These are phyloP conservation scores for Schizophyllum commune DNA, from an alignment of 1,284 basidiomycete genomes.

Conservation along the genomic window DNA sequence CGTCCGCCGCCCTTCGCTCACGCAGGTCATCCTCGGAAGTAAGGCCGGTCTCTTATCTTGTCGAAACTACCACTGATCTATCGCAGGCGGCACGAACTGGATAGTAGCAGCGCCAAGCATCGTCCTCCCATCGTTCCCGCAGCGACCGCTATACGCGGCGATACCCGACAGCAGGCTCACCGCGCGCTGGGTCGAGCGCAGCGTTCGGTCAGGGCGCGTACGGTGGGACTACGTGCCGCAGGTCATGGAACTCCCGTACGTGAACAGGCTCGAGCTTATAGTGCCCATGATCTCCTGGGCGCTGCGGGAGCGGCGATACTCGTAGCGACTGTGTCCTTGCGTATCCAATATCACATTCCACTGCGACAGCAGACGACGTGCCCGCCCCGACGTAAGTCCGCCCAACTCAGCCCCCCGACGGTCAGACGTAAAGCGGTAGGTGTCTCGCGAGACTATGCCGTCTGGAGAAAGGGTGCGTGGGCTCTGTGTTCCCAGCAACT, in stretches of 20 bases:
- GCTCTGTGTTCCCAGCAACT: too few relatives aligned
- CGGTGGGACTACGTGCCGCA: neutral
- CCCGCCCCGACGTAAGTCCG: neutral
- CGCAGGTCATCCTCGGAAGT: neutral
- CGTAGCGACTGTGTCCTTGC: neutral
- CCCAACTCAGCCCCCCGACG: neutral
- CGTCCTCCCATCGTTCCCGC: neutral
- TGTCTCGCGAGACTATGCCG: too few relatives aligned
- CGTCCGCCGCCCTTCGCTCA: neutral
- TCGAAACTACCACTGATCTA: neutral
- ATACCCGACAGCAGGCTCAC: neutral
- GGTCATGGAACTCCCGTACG: neutral
- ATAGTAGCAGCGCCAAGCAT: neutral
- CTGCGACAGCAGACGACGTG: neutral
- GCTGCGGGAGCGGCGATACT: neutral
- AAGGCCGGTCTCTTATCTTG: too few relatives aligned
- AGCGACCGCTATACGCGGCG: neutral
- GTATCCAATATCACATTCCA: too few relatives aligned
- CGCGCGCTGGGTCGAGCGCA: neutral
- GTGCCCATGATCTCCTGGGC: neutral
- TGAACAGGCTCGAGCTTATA: neutral
- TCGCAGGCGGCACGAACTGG: neutral
- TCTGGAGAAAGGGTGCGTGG: too few relatives aligned
- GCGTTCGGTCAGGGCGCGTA: neutral
- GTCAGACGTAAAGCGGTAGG: too few relatives aligned